Conservation (phyloP, 2,329 filamentous ascomycete species). For the Graphium sp. region DNA sequence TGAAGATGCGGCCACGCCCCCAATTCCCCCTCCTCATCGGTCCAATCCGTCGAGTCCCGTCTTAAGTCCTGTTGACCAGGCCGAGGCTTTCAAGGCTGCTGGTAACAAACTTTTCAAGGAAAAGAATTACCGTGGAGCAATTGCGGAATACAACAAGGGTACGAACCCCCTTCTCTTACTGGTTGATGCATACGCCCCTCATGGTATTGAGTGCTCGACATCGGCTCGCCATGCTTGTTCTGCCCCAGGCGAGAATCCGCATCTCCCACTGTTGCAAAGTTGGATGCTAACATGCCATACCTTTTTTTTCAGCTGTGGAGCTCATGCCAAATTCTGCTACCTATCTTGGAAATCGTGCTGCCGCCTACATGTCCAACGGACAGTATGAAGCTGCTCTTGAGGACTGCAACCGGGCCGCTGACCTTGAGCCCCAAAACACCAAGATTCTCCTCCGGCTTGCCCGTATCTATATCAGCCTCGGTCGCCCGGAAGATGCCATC, state of each 20-base stretch:
- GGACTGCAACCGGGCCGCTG: conserved; percentile 68
- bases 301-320: conserved; percentile 58
- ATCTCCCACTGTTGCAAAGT: too few species aligned
- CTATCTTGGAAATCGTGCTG: conserved; percentile 88
- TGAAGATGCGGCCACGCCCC: conserved; percentile 25
- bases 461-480: conserved; percentile 76
- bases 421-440: conserved; percentile 68
- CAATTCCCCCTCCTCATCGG: conserved; percentile 57
- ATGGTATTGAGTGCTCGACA: too few species aligned
- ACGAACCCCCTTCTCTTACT: conserved; percentile 10
- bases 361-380: conserved; percentile 79
- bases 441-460: conserved; percentile 83
- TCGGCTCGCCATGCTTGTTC: too few species aligned
- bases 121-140: conserved; percentile 72
- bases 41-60: conserved; percentile 43
- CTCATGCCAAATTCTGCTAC: conserved; percentile 73
- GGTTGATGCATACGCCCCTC: conserved; percentile 5
- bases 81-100: conserved; percentile 78
- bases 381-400: conserved; percentile 67
- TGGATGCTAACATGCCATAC: too few species aligned
- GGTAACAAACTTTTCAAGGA: conserved; percentile 98
- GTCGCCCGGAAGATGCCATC: conserved; percentile 74
- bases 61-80: conserved; percentile 48
- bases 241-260: too few species aligned
- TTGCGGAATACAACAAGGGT: conserved; percentile 94